phyloP scores from a whole-genome alignment of 1,139 yeast genomes.

The Saccharomycopsis hybrid region DNA sequence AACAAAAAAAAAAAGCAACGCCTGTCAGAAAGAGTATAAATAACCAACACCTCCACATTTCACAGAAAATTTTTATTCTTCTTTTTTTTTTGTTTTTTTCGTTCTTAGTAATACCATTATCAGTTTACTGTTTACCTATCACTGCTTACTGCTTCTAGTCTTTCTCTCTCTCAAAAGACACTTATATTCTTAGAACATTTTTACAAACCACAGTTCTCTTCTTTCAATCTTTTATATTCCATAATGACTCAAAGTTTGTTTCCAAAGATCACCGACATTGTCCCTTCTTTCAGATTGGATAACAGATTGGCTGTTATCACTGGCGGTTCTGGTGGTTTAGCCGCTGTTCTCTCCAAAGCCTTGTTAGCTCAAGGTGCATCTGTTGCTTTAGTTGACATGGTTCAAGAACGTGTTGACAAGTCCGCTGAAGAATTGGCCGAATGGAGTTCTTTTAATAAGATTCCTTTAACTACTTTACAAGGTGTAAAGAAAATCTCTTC shows the following conservation, averaged over 20 bases:
- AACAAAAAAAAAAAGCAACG: too few species aligned
- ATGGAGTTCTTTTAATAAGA: conserved; percentile 47
- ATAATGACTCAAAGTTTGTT: conserved; percentile 20
- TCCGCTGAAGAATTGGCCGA: conserved; percentile 53
- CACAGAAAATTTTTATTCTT: too few species aligned
- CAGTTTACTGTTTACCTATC: too few species aligned
- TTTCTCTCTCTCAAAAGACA: too few species aligned
- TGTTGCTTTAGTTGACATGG: conserved; percentile 69
- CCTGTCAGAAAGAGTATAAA: too few species aligned
- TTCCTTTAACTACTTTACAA: conserved; percentile 33
- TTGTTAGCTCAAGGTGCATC: conserved; percentile 64
- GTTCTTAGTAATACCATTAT: too few species aligned
- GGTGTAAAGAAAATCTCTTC: conserved; percentile 50
- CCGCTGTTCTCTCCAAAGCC: conserved; percentile 58
- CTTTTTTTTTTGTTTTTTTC: too few species aligned
- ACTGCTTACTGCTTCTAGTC: too few species aligned
- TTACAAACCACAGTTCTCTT: too few species aligned
- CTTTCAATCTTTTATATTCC: too few species aligned
- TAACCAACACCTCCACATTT: too few species aligned
- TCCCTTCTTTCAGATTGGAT: conserved; percentile 49
- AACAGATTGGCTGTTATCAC: conserved; percentile 69
- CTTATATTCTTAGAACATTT: too few species aligned
- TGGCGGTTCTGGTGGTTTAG: conserved; percentile 81
- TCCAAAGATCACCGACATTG: conserved; percentile 26
- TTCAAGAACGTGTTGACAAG: conserved; percentile 46